Percentiles rank a stretch among this genome's conserved stretches.
phyloP scores from a whole-genome alignment of 1,139 yeast genomes.

The Nakaseomyces glabratus region DNA sequence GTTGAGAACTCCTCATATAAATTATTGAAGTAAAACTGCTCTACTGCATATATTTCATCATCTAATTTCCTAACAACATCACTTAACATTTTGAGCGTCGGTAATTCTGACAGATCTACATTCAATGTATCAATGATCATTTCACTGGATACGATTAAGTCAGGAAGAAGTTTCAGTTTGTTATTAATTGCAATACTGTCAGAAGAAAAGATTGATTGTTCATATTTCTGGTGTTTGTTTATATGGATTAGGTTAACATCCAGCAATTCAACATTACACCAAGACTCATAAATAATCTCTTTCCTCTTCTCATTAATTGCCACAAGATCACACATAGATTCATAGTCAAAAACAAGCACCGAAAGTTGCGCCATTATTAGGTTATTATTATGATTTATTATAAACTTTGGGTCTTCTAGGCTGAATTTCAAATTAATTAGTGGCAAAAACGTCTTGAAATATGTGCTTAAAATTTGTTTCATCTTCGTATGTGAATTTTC shows the following conservation, averaged over 20 bases:
- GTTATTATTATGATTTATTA: slow-evolving; percentile 22
- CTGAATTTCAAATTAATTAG: slow-evolving; percentile 26
- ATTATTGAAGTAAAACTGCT: slow-evolving; percentile 23
- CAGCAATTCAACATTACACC: slow-evolving; percentile 19
- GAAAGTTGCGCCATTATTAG: slow-evolving; percentile 19
- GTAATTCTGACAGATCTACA: slow-evolving; percentile 28
- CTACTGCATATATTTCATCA: slow-evolving; percentile 23
- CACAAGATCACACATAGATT: slow-evolving; percentile 16
- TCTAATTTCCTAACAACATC: slow-evolving; percentile 24
- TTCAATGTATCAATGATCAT: slow-evolving; percentile 18
- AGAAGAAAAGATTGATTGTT: slow-evolving; percentile 19
- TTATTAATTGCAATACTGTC: slow-evolving; percentile 21
- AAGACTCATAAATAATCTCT: slow-evolving; percentile 17
- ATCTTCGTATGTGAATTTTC: slow-evolving; percentile 13
- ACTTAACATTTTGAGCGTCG: slow-evolving; percentile 32
- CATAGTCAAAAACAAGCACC: slow-evolving; percentile 18
- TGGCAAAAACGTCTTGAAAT: slow-evolving; percentile 26
- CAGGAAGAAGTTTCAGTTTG: slow-evolving; percentile 24
- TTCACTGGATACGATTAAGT: slow-evolving; percentile 11
- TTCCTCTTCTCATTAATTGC: slow-evolving; percentile 11
- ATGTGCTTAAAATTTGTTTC: slow-evolving; percentile 9
- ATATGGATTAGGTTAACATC: slow-evolving; percentile 19
- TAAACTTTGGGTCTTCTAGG: slow-evolving; percentile 28
- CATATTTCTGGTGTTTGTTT: slow-evolving; percentile 14
- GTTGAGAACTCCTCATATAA: slow-evolving; percentile 41